Percentiles rank a stretch among this genome's conserved stretches.
Conservation (phyloP, 1,139 yeast species). For the Debaryomyces fabryi region DNA sequence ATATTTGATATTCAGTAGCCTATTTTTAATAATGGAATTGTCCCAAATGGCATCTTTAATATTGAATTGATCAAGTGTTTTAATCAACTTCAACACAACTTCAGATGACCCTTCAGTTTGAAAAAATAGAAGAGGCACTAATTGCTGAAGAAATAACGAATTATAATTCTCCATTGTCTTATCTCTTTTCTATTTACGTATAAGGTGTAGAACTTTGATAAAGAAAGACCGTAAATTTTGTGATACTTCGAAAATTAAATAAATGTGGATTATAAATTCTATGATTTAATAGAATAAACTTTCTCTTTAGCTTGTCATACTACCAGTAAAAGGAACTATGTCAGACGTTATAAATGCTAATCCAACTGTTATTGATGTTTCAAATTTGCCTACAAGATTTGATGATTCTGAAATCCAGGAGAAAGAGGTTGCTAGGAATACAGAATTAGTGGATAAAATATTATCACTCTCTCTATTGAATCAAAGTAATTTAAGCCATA, state of each 20-base stretch:
- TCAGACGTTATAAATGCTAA: constrained; percentile 88
- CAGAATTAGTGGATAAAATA: constrained; percentile 21
- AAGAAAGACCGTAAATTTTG: background rate
- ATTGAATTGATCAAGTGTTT: constrained; percentile 22
- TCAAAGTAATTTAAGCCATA: background rate
- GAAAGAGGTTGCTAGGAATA: constrained; percentile 9
- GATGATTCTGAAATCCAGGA: constrained; percentile 25
- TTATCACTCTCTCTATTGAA: constrained; percentile 27
- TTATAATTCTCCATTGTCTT: constrained; percentile 36
- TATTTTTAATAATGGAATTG: constrained; percentile 39
- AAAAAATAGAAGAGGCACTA: constrained; percentile 37
- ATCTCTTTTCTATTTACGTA: background rate
- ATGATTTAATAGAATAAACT: background rate
- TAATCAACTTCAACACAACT: constrained; percentile 7
- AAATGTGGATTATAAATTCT: background rate
- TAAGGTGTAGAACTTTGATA: background rate
- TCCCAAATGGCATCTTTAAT: constrained; percentile 39
- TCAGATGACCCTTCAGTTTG: constrained; percentile 15
- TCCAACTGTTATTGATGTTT: constrained; percentile 80
- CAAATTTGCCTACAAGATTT: constrained; percentile 72
- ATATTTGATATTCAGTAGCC: constrained; percentile 39
- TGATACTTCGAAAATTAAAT: background rate
- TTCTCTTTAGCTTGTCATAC: background rate
- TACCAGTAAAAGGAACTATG: constrained; percentile 28
- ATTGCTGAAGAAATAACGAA: constrained; percentile 29